phyloP scores from a whole-genome alignment of 2,329 filamentous ascomycete species.

The Ophiostoma sp. region DNA sequence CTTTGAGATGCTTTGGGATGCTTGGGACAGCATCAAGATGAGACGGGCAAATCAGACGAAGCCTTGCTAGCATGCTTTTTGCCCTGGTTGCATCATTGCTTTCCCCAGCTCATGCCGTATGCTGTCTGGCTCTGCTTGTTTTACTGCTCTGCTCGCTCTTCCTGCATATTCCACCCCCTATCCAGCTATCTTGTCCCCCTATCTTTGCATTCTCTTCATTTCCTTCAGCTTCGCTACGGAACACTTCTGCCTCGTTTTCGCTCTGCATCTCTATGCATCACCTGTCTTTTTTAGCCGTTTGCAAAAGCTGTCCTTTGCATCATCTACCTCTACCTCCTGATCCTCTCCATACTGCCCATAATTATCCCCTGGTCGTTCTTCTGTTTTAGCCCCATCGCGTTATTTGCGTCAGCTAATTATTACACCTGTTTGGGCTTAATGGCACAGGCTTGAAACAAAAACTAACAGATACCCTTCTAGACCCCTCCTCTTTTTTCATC shows the following conservation, averaged over 20 bases:
- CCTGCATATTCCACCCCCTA: neutral
- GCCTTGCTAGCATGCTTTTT: neutral
- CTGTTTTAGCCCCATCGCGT: constrained; percentile 15
- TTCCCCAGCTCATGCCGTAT: neutral
- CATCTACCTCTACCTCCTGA: neutral
- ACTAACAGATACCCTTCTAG: constrained; percentile 16
- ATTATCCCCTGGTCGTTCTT: neutral
- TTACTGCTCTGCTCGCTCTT: neutral
- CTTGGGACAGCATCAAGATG: neutral
- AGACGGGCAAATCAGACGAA: neutral
- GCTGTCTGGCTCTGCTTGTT: neutral
- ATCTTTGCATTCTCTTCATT: constrained; percentile 7
- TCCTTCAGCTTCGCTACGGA: neutral
- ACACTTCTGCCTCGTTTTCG: neutral
- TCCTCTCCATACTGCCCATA: neutral
- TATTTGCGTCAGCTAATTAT: constrained; percentile 17
- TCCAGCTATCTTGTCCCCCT: neutral
- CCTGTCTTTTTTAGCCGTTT: neutral
- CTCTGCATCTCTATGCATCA: neutral
- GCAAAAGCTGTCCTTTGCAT: neutral
- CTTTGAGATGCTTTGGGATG: neutral
- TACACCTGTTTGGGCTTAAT: constrained; percentile 20
- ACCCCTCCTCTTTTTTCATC: constrained; percentile 14
- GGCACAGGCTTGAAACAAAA: constrained; percentile 23
- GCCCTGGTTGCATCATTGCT: constrained; percentile 10